Evolutionary conservation across 1,284 basidiomycete species (phyloP).

Genomic region (Boletus smithii): DNA sequence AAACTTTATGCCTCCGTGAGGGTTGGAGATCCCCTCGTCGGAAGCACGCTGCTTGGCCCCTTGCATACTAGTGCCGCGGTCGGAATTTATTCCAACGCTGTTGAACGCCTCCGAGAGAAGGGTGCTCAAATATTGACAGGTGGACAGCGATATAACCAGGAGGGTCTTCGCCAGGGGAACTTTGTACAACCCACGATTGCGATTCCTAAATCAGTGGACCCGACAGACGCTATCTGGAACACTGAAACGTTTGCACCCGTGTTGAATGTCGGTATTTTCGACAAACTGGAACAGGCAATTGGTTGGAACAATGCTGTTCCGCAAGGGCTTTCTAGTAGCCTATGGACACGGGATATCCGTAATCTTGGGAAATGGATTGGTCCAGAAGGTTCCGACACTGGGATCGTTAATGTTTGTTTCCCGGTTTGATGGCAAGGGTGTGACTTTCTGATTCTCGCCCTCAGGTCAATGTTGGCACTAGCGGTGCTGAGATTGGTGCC

Average conservation of each 20-base stretch:
- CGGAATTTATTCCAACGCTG: constrained; percentile 60
- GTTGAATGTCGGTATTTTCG: constrained; percentile 84
- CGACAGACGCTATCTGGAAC: constrained; percentile 63
- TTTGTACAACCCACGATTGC: constrained; percentile 89
- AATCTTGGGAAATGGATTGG: constrained; percentile 89
- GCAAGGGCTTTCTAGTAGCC: constrained; percentile 84
- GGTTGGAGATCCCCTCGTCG: constrained; percentile 80
- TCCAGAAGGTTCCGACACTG: constrained; percentile 81
- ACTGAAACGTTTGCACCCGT: constrained; percentile 88
- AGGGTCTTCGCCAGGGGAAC: constrained; percentile 63
- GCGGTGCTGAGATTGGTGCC: constrained; percentile 90
- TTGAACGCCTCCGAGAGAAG: constrained; percentile 60
- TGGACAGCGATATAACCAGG: constrained; percentile 52
- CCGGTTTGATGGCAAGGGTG: constrained; percentile 10
- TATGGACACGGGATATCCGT: constrained; percentile 85
- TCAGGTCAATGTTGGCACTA: constrained; percentile 89
- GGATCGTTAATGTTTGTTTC: constrained; percentile 72
- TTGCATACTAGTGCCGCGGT: constrained; percentile 73
- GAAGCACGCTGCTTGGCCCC: constrained; percentile 79
- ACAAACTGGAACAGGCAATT: constrained; percentile 88
- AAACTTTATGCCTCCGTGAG: constrained; percentile 66
- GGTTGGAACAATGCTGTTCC: constrained; percentile 90
- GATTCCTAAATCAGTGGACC: constrained; percentile 55
- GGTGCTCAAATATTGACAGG: constrained; percentile 79
- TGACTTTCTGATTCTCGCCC: constrained; percentile 6